Evolutionary conservation across 139 green algal genomes (phyloP), one percentile per base, ranked within the genome.

Genomic region (Zygnema circumcarinatum): DNA sequence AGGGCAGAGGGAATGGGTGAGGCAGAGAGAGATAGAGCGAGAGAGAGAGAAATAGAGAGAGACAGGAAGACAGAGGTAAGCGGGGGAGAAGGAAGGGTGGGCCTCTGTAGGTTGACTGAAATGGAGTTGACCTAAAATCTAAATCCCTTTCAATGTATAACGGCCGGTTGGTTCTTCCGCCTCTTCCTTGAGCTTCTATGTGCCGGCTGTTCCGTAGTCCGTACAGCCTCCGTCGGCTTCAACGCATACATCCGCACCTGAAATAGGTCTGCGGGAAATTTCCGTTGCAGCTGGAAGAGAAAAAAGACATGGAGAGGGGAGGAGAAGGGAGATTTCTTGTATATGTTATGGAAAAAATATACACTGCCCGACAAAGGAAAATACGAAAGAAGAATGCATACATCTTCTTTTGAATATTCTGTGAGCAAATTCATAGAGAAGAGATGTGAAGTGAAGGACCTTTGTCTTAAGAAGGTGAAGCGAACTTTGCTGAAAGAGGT

Each of bases 201-300:
- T 62, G 47, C 16, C 16, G n/a, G n/a, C 16, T 62, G 7, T 62
- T 62, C 47, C 16, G 47, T 62, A 25, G 47, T 62, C 16, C 47
- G 7, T 16, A 62, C 47, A 25, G 47, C 47, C 47, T 62, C 47
- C n/a, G n/a, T 62, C 16, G 16, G 16, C 7, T 83, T 52, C 7
- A 86, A 16, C 0, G 89, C 91, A 74, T 97, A 96, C 94, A 96
- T 96, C 22, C 93, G 90, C 62, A 98, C 95, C 21, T 93, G 21
- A 53, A 88, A 93, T 1, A 93, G 78, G 69, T 90, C 81, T 7
- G 90, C 36, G 38, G 89, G 85, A 75, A 93, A 93, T 1, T 73
- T 56, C 1, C 67, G 38, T 80, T 88, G 53, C 62, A 73, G 7
- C 91, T 89, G 79, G 0, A 87, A 47, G 1, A 74, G 11, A n/a